These are phyloP conservation scores for Bisporella sp. DNA, from an alignment of 2,329 filamentous ascomycete genomes.

Conservation along the genomic window DNA sequence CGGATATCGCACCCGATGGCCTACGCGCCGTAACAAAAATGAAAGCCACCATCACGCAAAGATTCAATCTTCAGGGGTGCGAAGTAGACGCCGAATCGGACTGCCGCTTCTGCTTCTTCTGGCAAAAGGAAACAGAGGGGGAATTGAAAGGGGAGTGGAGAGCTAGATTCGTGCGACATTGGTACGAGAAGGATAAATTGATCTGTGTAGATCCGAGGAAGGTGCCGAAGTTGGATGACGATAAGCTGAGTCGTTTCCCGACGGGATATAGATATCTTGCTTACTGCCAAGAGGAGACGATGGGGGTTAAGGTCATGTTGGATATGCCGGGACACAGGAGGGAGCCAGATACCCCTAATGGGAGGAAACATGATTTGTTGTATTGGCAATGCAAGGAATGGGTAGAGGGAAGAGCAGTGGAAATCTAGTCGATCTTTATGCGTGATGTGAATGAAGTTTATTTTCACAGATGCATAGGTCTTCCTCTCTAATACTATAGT, in stretches of 20 bases:
- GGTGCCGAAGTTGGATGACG: slow-evolving; percentile 34
- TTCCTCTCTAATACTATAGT: background rate
- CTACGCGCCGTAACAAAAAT: slow-evolving; percentile 40
- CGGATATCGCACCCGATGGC: slow-evolving; percentile 34
- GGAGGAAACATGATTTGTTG: slow-evolving; percentile 38
- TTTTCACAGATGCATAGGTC: background rate
- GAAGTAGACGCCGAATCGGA: slow-evolving; percentile 41
- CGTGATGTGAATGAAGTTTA: background rate
- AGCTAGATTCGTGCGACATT: slow-evolving; percentile 38
- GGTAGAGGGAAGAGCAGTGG: slow-evolving; percentile 34
- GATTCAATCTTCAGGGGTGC: slow-evolving; percentile 34
- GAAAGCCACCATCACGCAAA: slow-evolving; percentile 20
- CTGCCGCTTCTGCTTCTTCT: slow-evolving; percentile 40
- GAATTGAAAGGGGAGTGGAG: slow-evolving; percentile 30
- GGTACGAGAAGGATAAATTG: slow-evolving; percentile 47
- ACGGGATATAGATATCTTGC: slow-evolving; percentile 38
- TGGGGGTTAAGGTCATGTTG: slow-evolving; percentile 35
- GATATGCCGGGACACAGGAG: slow-evolving; percentile 40
- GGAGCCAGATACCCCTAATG: slow-evolving; percentile 27
- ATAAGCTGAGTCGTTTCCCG: slow-evolving; percentile 33
- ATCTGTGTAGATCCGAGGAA: slow-evolving; percentile 36
- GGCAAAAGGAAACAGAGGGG: slow-evolving; percentile 13
- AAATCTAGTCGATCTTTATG: slow-evolving; percentile 11
- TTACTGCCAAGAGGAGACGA: slow-evolving; percentile 38
- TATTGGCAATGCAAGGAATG: slow-evolving; percentile 37